Conservation (phyloP, 768 basidiomycete genomes). For the Termitomyces sp. region DNA sequence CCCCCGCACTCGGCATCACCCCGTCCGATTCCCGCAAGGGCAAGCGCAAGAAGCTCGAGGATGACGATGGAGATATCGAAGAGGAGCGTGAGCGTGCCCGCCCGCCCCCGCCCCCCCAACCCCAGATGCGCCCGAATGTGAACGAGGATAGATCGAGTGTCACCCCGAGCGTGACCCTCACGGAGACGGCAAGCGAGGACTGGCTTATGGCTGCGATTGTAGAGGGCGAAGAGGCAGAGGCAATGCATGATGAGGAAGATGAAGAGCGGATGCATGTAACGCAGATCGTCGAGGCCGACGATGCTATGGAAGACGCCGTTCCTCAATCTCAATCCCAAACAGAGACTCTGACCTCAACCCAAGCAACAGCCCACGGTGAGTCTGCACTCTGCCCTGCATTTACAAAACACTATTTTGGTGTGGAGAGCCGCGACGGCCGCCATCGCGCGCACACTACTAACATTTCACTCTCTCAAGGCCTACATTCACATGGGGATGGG, state of each 20-base stretch:
- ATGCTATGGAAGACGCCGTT: constrained; percentile 21
- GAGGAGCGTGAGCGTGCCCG: constrained; percentile 65
- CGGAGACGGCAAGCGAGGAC: constrained; percentile 78
- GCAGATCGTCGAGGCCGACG: constrained; percentile 32
- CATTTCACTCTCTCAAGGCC: constrained; percentile 45
- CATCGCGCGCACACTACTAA: constrained; percentile 59
- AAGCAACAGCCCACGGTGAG: constrained; percentile 53
- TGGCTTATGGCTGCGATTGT: constrained; percentile 90
- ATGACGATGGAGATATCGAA: constrained; percentile 80
- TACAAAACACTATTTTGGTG: constrained; percentile 33
- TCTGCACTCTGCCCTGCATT: constrained; percentile 26
- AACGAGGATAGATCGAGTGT: constrained; percentile 58
- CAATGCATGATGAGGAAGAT: constrained; percentile 38
- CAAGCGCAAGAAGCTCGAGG: constrained; percentile 86
- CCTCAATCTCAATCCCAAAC: constrained; percentile 11
- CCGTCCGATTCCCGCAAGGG: constrained; percentile 69
- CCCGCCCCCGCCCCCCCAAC: constrained; percentile 71
- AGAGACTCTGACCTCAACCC: constrained; percentile 22
- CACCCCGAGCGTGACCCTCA: constrained; percentile 56
- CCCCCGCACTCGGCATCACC: constrained; percentile 36
- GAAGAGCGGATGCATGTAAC: constrained; percentile 41
- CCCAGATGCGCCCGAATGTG: constrained; percentile 30
- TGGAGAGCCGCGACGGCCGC: constrained; percentile 47
- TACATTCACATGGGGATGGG: constrained; percentile 23
- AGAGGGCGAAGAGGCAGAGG: constrained; percentile 59